Base-by-base conservation (phyloP, 2,329 filamentous ascomycete genomes). In the Trichoderma pleuroti region DNA sequence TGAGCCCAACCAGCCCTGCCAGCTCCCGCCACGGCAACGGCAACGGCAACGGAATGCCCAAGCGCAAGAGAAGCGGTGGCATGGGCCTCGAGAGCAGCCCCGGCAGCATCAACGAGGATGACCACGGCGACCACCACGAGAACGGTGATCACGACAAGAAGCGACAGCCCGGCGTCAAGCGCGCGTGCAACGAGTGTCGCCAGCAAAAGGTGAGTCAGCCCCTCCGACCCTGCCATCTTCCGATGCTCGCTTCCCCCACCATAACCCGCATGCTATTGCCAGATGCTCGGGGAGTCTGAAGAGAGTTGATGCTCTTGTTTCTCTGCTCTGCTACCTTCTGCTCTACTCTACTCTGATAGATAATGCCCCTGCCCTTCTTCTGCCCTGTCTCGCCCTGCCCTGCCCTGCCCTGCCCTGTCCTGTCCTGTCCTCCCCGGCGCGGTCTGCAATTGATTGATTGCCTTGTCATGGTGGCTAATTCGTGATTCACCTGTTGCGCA, bases 141-240 rank as follows among this genome's bases (percentile, higher is more conserved):
- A 79, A 83, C 63, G 82, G 83, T 62, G 85, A 87, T 66, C 80
- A 84, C 60, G 87, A 90, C 76, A 88, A 87, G 81, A 89, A 88
- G 80, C 85, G 89, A 72, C 88, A 90, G 74, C 89, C 90, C 30
- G 89, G 89, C 68, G 90, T 91, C 62, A 93, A 95, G 83, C 86
- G 93, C 76, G 92, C 92, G 7, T 95, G 92, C 81, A 94, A 94
- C 78, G 92, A 95, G 80, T 95, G 92, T 78, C 87, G 92, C 72
- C 92, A 95, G 82, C 92, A 95, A 81, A 95, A 95, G 85, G 92
- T 93, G 82, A 86, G 84, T 85, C 78, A 74, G 72, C 21, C 49
- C 65, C 59, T 63, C 49, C 21, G 26, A 57, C 54, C 34, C 60
- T 57, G 30, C 14, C 68, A 62, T 24, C 42, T 63, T 61, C 66